Percentiles rank a stretch among this genome's conserved stretches.
Evolutionary conservation across 257 asterid genomes (phyloP).

Genomic region (Leptodermis oblonga): DNA sequence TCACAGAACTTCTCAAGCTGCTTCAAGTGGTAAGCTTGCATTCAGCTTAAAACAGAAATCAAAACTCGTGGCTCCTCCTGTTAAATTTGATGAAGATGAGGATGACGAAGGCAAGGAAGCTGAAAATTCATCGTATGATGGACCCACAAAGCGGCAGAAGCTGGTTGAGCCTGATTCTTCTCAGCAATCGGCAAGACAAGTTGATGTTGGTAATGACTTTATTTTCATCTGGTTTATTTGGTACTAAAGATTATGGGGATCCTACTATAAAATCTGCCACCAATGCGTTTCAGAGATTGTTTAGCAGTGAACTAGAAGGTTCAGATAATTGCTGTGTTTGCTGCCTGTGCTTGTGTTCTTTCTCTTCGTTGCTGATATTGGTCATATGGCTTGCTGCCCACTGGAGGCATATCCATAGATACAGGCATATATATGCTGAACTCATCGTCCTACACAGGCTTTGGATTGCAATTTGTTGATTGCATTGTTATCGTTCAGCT

Average conservation of each 20-base stretch:
- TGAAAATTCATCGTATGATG: conserved; percentile 58
- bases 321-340: background rate
- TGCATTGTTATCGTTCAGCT: background rate
- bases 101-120: conserved; percentile 60
- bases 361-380: background rate
- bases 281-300: background rate
- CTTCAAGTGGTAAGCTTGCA: conserved; percentile 79
- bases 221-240: conserved; percentile 26
- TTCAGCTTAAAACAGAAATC: conserved; percentile 90
- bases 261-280: conserved; percentile 3
- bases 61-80: conserved; percentile 61
- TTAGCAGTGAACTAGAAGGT: conserved; percentile 4
- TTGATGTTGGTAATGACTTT: conserved; percentile 82
- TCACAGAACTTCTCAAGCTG: conserved; percentile 33
- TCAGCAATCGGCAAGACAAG: conserved; percentile 43
- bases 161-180: conserved; percentile 42
- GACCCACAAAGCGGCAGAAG: conserved; percentile 64
- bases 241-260: conserved; percentile 14
- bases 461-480: background rate
- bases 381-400: background rate
- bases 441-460: background rate
- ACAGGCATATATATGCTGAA: background rate
- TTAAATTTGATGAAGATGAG: conserved; percentile 74
- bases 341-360: no score
- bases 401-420: background rate